Evolutionary conservation across 306 rosid species (phyloP), one percentile per base, ranked within the genome.

Genomic region (Elaeagnus macrophylla): DNA sequence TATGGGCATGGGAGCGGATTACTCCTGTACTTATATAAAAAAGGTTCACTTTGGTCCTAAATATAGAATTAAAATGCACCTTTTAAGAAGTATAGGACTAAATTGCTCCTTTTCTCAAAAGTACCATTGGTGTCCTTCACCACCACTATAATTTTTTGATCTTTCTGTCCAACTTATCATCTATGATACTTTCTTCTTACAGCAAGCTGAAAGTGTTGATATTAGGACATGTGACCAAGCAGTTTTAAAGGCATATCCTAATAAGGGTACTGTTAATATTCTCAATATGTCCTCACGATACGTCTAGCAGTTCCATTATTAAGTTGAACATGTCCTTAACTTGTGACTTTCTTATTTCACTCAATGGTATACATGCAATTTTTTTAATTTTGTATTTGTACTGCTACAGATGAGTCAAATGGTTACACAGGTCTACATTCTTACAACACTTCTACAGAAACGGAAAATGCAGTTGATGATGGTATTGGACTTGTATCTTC

Each of bases 191-290:
- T 47, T 56, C 40, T 25, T 56, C 66, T 69, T 36, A 55, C 79
- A 82, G 96, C 83, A 73, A 64, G 66, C 85, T 60, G 89, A 85
- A 67, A 73, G 94, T 61, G 81, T 93, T 75, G 99, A 93, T 79
- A 93, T 93, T 67, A 65, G 88, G 71, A 93, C 99, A 68, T 86
- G 94, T 77, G 97, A 86, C 60, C 96, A 80, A 61, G 68, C 89
- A 43, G 76, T 85, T 77, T 95, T 95, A 8, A 93, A 75, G 81
- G 95, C 96, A 42, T 82, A 79, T 73, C 94, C 94, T 44, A 82
- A 73, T 50, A 80, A 82, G 70, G 95, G 95, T 93, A 87, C 48
- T 44, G 20, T 61, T 69, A 62, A 20, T 49, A 43, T 40, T 63
- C 12, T 43, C 64, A 56, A 61, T 50, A 39, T 20, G 38, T 38